phyloP scores from a whole-genome alignment of 805 yeast species.

The Pichia deserticola region DNA sequence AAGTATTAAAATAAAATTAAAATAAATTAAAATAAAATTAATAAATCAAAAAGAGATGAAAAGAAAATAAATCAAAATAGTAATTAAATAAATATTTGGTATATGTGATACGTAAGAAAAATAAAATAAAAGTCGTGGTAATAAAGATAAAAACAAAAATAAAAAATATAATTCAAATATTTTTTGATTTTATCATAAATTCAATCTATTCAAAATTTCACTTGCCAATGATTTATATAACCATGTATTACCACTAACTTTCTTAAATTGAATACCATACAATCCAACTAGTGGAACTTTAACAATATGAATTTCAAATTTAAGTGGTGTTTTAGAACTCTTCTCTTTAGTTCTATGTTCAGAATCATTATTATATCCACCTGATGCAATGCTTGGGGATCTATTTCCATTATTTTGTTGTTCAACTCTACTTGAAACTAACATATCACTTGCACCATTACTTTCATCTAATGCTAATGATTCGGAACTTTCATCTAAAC shows the following conservation, averaged over 20 bases:
- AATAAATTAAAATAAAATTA: too few relatives aligned
- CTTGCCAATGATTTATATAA: constrained; percentile 86
- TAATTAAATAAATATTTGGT: too few relatives aligned
- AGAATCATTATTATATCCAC: background rate
- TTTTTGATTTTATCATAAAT: constrained; percentile 35
- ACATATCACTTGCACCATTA: constrained; percentile 49
- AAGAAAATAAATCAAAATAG: too few relatives aligned
- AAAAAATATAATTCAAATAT: background rate
- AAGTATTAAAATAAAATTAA: too few relatives aligned
- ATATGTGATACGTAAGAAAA: too few relatives aligned
- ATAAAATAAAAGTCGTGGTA: too few relatives aligned
- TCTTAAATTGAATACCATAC: constrained; percentile 92
- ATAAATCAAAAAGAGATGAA: too few relatives aligned
- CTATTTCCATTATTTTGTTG: constrained; percentile 29
- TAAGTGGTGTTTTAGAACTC: constrained; percentile 50
- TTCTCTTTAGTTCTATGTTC: constrained; percentile 1
- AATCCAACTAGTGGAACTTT: constrained; percentile 86
- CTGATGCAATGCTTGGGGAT: constrained; percentile 1
- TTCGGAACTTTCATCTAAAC: constrained; percentile 48
- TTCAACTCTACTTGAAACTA: constrained; percentile 51
- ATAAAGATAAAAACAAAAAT: background rate
- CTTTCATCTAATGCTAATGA: constrained; percentile 50
- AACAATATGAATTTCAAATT: constrained; percentile 86
- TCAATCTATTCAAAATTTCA: constrained; percentile 66
- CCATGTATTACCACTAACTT: constrained; percentile 91